A percentile compares a stretch with the other conserved stretches of the same genome.
Conservation (phyloP, 257 asterid species). For the Buddleja alternifolia region DNA sequence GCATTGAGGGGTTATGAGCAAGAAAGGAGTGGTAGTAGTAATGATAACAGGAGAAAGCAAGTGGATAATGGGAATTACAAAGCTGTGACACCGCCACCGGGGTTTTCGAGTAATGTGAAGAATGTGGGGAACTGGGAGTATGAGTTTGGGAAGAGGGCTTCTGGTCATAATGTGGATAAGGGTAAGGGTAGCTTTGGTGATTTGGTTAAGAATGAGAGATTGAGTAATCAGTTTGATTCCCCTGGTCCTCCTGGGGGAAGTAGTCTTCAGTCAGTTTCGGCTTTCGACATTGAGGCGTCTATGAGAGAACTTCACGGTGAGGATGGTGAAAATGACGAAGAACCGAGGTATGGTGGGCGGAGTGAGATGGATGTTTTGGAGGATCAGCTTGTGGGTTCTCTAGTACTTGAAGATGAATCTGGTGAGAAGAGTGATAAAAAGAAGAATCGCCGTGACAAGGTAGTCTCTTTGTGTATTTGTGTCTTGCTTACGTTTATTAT, state of each 20-base stretch:
- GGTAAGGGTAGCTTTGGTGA: constrained; percentile 35
- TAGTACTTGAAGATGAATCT: constrained; percentile 57
- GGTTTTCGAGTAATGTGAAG: constrained; percentile 50
- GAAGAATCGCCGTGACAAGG: constrained; percentile 73
- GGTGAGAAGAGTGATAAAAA: constrained; percentile 53
- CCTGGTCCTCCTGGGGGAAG: constrained; percentile 46
- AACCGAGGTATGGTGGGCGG: constrained; percentile 26
- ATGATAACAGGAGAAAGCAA: constrained; percentile 31
- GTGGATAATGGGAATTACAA: constrained; percentile 39
- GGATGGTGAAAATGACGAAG: constrained; percentile 32
- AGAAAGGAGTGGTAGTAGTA: constrained; percentile 31
- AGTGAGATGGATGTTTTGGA: constrained; percentile 53
- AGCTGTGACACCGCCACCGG: constrained; percentile 50
- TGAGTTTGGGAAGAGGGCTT: constrained; percentile 34
- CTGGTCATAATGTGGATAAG: constrained; percentile 45
- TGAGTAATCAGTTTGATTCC: constrained; percentile 43
- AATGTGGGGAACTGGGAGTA: constrained; percentile 34
- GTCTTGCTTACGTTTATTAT: constrained; percentile 8
- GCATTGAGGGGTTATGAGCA: constrained; percentile 36
- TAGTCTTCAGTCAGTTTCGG: constrained; percentile 42
- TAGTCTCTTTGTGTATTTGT: constrained; percentile 25
- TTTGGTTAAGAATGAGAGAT: constrained; percentile 28
- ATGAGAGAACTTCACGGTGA: constrained; percentile 35
- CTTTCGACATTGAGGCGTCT: constrained; percentile 48
- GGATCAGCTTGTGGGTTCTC: constrained; percentile 51